Percentiles rank a stretch among this genome's conserved stretches.
phyloP scores from a whole-genome alignment of 768 basidiomycete species.

The Russula abietina region DNA sequence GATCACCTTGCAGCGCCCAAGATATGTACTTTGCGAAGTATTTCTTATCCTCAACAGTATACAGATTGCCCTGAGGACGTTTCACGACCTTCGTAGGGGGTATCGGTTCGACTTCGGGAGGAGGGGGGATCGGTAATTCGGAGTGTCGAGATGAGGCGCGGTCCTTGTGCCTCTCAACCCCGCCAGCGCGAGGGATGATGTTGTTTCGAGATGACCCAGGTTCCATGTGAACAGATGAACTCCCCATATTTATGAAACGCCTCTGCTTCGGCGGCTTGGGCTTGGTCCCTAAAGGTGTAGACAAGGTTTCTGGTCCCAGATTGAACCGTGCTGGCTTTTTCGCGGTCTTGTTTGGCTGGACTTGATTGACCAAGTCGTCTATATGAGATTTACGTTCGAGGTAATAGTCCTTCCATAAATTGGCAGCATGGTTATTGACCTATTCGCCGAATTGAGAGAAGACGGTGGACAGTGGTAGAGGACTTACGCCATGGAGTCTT shows the following conservation, averaged over 20 bases:
- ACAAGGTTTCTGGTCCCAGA: background rate
- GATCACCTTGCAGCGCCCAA: conserved; percentile 54
- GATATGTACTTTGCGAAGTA: conserved; percentile 62
- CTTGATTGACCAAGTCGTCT: conserved; percentile 35
- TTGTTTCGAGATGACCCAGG: background rate
- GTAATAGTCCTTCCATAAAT: conserved; percentile 77
- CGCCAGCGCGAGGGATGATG: background rate
- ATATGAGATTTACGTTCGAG: conserved; percentile 61
- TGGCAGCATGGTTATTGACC: conserved; percentile 46
- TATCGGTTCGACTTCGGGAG: conserved; percentile 63
- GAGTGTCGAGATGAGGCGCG: conserved; percentile 3
- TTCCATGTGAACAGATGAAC: background rate
- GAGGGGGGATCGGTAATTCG: conserved; percentile 51
- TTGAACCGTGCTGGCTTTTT: conserved; percentile 33
- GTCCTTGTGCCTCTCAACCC: background rate
- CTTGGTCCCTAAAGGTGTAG: background rate
- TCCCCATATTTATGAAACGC: background rate
- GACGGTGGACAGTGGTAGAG: background rate
- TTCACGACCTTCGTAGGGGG: conserved; percentile 50
- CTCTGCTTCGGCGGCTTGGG: background rate
- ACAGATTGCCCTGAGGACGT: conserved; percentile 48
- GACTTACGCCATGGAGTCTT: conserved; percentile 55
- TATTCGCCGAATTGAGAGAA: conserved; percentile 20
- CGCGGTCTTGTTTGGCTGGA: conserved; percentile 30
- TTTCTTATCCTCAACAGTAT: conserved; percentile 58